Evolutionary conservation across 148 eudicot species (phyloP), one percentile per base, ranked within the genome.

Genomic region (Agrostemma githago): DNA sequence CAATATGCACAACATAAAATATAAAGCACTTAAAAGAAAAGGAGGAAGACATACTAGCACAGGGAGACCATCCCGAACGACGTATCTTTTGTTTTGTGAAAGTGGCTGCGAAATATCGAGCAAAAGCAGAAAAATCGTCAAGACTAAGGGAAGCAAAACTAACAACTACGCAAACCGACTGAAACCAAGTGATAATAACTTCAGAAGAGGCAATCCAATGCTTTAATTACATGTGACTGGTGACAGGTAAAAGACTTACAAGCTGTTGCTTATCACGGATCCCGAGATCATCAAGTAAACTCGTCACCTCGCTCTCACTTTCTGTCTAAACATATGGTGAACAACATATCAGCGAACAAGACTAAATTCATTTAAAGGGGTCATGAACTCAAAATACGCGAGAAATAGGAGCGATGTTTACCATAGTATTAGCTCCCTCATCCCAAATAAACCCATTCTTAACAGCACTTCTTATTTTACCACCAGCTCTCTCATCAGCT

Each of bases 371-470:
- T 12, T 51, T 8, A 9, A 15, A 12, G 56, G 16, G 56, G 34
- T 26, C 34, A 26, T 26, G 34, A 26, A 41, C 21, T 66, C 38
- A 51, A 56, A 6, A 19, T 51, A 68, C 40, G 3, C 39, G 74
- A 72, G 0, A 53, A 42, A 1, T 57, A 41, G 11, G 17, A 40
- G 48, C 44, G 34, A 26, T 26, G 21, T 64, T 75, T 84, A 90
- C 98, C 98, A 95, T 95, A 59, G 98, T 95, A 76, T 95, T 95
- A 26, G 98, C 98, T 15, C 98, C 98, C 80, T 90, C 98, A 66
- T 95, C 98, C 98, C 98, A 95, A 78, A 92, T 79, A 56, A 90
- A 73, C 83, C 97, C 96, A 83, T 86, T 83, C 66, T 83, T 89
- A 14, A 77, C 82, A 58, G 86, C 80, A 67, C 89, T 92, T 86